Evolutionary conservation across 805 yeast species (phyloP), one percentile per base, ranked within the genome.

Genomic region (Teunomyces funiuensis): DNA sequence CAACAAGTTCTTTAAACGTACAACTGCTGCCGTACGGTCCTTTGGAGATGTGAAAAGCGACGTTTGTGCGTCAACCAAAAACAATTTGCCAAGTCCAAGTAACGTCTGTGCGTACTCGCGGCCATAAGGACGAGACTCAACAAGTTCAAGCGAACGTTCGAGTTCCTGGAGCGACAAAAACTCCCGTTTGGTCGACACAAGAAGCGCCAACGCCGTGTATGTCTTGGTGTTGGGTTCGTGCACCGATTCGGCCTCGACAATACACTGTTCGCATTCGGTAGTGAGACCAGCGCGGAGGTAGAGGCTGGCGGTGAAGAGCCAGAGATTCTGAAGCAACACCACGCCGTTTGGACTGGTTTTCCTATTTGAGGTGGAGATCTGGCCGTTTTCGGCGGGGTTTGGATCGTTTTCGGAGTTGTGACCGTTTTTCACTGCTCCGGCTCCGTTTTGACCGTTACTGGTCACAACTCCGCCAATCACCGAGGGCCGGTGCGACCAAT

Each of bases 301-400:
- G 19, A 88, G 63, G 27, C 74, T 73, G 0, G 88, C 74, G 0
- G 87, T 73, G 77, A 88, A 79, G 37, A 89, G 58, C 96, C 97
- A 89, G 17, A 87, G 54, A 25, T 71, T 70, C 51, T 82, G 88
- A 34, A 82, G 55, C 7, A 79, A n/a, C n/a, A n/a, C n/a, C n/a
- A n/a, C n/a, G n/a, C n/a, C n/a, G n/a, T n/a, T n/a, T n/a, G n/a
- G n/a, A n/a, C n/a, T n/a, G n/a, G n/a, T n/a, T n/a, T n/a, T n/a
- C n/a, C n/a, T n/a, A n/a, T n/a, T n/a, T n/a, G n/a, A 5, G 13
- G 34, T 30, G 20, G 25, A 8, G 10, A 15, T 16, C 11, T 7
- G 30, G 39, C n/a, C 23, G 18, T 6, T 3, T 6, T 27, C 16
- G 15, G 13, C 13, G 4, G 26, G 20, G 11, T 33, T 28, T 11